These are phyloP conservation scores for Ogataea chonburiensis DNA, from an alignment of 805 yeast species.

Conservation along the genomic window DNA sequence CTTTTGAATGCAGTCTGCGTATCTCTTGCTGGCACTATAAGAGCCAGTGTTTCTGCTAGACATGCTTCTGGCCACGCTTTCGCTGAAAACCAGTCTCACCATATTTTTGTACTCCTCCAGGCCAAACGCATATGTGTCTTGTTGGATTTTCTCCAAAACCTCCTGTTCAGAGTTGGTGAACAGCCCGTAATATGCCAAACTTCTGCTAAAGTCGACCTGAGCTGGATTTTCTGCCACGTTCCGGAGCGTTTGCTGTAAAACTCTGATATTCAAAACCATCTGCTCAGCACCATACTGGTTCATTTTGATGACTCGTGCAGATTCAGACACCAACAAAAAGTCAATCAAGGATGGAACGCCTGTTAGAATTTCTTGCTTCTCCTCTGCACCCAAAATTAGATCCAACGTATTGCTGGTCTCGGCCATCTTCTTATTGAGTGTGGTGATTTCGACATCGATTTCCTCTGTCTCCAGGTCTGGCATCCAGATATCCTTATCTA, in stretches of 20 bases:
- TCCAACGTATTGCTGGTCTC: slow-evolving; percentile 43
- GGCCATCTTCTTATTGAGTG: slow-evolving; percentile 49
- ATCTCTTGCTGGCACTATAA: slow-evolving; percentile 27
- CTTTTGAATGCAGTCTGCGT: slow-evolving; percentile 24
- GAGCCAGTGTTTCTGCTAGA: slow-evolving; percentile 22
- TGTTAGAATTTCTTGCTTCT: slow-evolving; percentile 36
- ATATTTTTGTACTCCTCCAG: slow-evolving; percentile 49
- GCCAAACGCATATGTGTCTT: slow-evolving; percentile 31
- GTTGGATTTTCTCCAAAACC: slow-evolving; percentile 40
- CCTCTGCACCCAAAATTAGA: slow-evolving; percentile 29
- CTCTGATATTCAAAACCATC: slow-evolving; percentile 58
- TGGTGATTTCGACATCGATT: slow-evolving; percentile 53
- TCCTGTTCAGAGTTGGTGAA: slow-evolving; percentile 50
- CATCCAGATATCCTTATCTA: slow-evolving; percentile 49
- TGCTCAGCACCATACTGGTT: slow-evolving; percentile 60
- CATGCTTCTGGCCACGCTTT: slow-evolving; percentile 28
- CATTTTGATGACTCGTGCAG: slow-evolving; percentile 47
- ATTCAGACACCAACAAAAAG: slow-evolving; percentile 49
- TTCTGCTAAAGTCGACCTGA: slow-evolving; percentile 50
- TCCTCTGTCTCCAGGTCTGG: slow-evolving; percentile 55
- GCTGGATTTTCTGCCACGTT: slow-evolving; percentile 52
- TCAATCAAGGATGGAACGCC: slow-evolving; percentile 57
- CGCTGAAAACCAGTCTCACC: slow-evolving; percentile 51
- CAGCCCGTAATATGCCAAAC: slow-evolving; percentile 56
- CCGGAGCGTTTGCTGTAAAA: slow-evolving; percentile 67